Evolutionary conservation across 1,139 yeast genomes (phyloP).

Genomic region (Geotrichum citri-aurantii): DNA sequence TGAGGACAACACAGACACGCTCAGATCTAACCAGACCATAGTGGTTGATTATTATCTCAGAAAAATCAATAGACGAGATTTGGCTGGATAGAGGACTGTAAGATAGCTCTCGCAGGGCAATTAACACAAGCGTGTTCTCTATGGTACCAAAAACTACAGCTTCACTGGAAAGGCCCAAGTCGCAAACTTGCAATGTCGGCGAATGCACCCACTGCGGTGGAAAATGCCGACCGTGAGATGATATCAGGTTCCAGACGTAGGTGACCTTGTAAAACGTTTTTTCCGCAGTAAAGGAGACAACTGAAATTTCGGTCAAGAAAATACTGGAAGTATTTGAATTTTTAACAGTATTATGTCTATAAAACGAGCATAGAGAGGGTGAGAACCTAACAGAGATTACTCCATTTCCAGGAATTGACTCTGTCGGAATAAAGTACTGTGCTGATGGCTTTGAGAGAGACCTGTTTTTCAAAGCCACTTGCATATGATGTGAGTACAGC

Average conservation of each 20-base stretch:
- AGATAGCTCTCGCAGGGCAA: background rate
- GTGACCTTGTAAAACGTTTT: conserved; percentile 4
- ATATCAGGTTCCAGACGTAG: conserved; percentile 20
- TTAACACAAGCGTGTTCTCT: conserved; percentile 13
- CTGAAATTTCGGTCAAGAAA: conserved; percentile 9
- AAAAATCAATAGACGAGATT: conserved; percentile 1
- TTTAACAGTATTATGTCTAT: conserved; percentile 4
- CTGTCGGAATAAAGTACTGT: conserved; percentile 20
- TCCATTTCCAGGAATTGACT: conserved; percentile 21
- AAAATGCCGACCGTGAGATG: conserved; percentile 2
- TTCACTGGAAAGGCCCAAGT: conserved; percentile 17
- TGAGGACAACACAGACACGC: background rate
- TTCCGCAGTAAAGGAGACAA: conserved; percentile 11
- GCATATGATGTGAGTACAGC: background rate
- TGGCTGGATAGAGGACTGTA: background rate
- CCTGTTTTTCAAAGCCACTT: conserved; percentile 17
- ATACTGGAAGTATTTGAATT: background rate
- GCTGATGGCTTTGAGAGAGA: conserved; percentile 22
- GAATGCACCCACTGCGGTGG: conserved; percentile 21
- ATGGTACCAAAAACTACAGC: conserved; percentile 20
- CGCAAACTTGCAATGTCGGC: conserved; percentile 20
- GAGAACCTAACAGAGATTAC: conserved; percentile 17
- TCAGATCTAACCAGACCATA: background rate
- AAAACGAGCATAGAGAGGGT: conserved; percentile 4
- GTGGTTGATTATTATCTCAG: background rate